phyloP scores from a whole-genome alignment of 371 early-diverging fungal species.

The Mucor irregularis region DNA sequence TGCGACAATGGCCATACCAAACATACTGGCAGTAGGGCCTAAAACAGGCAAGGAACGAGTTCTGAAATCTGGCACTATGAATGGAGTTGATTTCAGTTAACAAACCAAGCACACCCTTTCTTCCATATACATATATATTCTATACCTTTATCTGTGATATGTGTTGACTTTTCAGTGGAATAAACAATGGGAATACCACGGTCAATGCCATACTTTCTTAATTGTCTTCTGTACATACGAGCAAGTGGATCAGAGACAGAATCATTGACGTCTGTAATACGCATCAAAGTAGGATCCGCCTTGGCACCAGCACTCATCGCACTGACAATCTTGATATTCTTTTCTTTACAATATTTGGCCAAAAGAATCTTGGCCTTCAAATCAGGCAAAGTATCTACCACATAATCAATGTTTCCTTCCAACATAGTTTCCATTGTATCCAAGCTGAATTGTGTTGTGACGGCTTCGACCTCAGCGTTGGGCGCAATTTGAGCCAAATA shows the following conservation, averaged over 20 bases:
- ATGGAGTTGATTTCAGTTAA: not conserved
- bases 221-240: conserved; percentile 75
- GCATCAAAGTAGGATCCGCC: conserved; percentile 90
- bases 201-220: conserved; percentile 72
- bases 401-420: conserved; percentile 65
- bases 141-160: not conserved
- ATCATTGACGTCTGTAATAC: conserved; percentile 88
- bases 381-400: conserved; percentile 90
- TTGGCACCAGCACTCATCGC: conserved; percentile 95
- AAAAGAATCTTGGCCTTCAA: conserved; percentile 87
- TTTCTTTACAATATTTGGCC: conserved; percentile 78
- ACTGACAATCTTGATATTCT: conserved; percentile 73
- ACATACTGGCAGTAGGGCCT: conserved; percentile 87
- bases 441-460: conserved; percentile 64
- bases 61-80: conserved; percentile 75
- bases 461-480: conserved; percentile 72
- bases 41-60: conserved; percentile 81
- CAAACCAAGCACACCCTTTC: not conserved
- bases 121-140: not conserved
- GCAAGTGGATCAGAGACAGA: conserved; percentile 91
- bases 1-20: conserved; percentile 89
- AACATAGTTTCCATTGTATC: conserved; percentile 66
- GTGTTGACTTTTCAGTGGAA: conserved; percentile 82
- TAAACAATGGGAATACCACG: conserved; percentile 85
- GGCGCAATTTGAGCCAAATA: conserved; percentile 78